Evolutionary conservation across 2,329 filamentous ascomycete species (phyloP), one percentile per base, ranked within the genome.

Genomic region (Paracorniculantispora psalliotae): DNA sequence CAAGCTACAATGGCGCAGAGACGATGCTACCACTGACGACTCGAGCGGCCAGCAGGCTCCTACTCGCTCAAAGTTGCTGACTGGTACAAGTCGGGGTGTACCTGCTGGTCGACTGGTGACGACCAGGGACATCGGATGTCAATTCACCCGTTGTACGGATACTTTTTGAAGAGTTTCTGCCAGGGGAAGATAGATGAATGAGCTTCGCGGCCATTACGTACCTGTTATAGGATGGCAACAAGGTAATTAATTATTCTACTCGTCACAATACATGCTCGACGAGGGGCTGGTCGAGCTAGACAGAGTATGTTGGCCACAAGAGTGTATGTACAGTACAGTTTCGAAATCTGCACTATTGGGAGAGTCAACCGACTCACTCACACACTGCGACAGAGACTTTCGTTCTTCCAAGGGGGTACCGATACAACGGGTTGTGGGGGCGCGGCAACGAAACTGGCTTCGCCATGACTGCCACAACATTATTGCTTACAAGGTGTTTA

Each of bases 31-130:
- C 39, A 26, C 50, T 30, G 12, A 44, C 53, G 21, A 56, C 53
- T 47, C 43, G 44, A n/a, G 25, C 53, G 43, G 8, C 41, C 5
- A 25, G n/a, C 21, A 15, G 12, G 6, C 28, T 37, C 21, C 19
- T 19, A 19, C 19, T 47, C 39, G 53, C 44, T 48, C 53, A 39
- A 30, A 30, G 23, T 10, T 47, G 41, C 52, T 41, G 53, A 39
- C 33, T 44, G 53, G 53, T n/a, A n/a, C n/a, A n/a, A n/a, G n/a
- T 44, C 53, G 44, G 43, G 21, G 33, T 13, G 53, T n/a, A n/a
- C 23, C 43, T 47, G 53, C 44, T 33, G 12, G 30, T 26, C 44
- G 53, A 21, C 30, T 25, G 54, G 49, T 48, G 37, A 4, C 25
- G 44, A 47, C 46, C 33, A 56, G 53, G 54, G 54, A 33, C 44